A percentile compares a stretch with the other conserved stretches of the same genome.
phyloP scores from a whole-genome alignment of 306 rosid genomes.

The Corylus heterophylla region DNA sequence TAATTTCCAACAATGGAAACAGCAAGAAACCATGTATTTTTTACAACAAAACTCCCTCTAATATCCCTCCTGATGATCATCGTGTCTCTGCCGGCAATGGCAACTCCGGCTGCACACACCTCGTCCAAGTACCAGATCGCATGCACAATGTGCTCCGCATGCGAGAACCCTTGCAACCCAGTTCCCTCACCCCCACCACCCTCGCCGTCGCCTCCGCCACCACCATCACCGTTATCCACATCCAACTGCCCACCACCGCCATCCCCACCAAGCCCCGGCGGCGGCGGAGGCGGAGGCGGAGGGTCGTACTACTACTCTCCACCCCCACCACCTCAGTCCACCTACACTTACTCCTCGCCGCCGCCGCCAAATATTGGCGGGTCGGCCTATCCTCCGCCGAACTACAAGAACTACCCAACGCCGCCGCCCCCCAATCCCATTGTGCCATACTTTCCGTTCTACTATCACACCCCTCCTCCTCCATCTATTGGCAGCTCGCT shows the following conservation, averaged over 20 bases:
- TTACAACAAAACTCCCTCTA: background rate
- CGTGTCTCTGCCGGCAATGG: conserved; percentile 9
- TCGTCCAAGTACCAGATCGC: conserved; percentile 66
- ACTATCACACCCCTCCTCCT: conserved; percentile 72
- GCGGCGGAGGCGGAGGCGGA: conserved; percentile 9
- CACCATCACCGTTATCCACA: conserved; percentile 25
- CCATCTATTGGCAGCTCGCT: conserved; percentile 37
- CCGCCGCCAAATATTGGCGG: conserved; percentile 49
- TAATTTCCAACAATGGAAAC: conserved; percentile 31
- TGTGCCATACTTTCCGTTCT: conserved; percentile 89
- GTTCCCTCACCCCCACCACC: conserved; percentile 60
- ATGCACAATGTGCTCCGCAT: conserved; percentile 90
- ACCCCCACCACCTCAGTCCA: conserved; percentile 61
- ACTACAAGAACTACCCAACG: conserved; percentile 45
- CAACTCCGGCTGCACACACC: conserved; percentile 24
- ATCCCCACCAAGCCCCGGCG: conserved; percentile 47
- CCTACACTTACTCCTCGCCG: conserved; percentile 39
- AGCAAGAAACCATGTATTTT: conserved; percentile 9
- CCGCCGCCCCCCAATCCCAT: conserved; percentile 99
- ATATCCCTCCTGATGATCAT: background rate
- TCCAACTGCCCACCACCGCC: conserved; percentile 68
- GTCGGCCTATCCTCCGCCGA: conserved; percentile 65
- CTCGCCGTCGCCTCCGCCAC: conserved; percentile 23
- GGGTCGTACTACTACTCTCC: conserved; percentile 56
- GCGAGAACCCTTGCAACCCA: conserved; percentile 74